Evolutionary conservation across 306 rosid genomes (phyloP).

Genomic region (Psophocarpus tetragonolobus): DNA sequence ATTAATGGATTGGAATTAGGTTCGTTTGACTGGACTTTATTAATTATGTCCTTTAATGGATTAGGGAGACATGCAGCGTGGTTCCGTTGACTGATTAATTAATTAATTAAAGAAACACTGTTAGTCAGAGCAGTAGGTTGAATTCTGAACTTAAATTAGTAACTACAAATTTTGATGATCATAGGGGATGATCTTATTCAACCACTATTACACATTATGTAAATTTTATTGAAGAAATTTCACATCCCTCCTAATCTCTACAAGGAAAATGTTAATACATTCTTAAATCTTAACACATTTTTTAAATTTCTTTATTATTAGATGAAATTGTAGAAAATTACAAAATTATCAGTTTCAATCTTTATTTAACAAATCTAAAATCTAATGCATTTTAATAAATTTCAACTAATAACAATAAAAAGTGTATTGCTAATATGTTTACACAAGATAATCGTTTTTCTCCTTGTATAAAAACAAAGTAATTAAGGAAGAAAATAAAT

Average conservation of each 20-base stretch:
- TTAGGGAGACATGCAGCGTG: slow-evolving; percentile 44
- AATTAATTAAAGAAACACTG: slow-evolving; percentile 9
- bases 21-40: slow-evolving; percentile 36
- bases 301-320: not conserved
- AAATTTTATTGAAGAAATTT: not conserved
- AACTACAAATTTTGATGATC: not conserved
- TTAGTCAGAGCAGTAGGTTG: not conserved
- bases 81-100: slow-evolving; percentile 52
- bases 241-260: not conserved
- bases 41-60: slow-evolving; percentile 37
- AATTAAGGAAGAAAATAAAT: not conserved
- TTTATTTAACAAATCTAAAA: not conserved
- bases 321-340: no score
- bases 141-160: not conserved
- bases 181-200: not conserved
- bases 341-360: not conserved
- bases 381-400: not conserved
- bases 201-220: not conserved
- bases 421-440: not conserved
- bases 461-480: not conserved
- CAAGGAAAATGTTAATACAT: not conserved
- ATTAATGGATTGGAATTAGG: slow-evolving; percentile 41
- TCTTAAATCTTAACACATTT: no score
- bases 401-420: not conserved
- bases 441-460: not conserved